Percentiles rank a stretch among this genome's conserved stretches.
Evolutionary conservation across 208 protist species (phyloP).

Genomic region (Phytomonas sp.): DNA sequence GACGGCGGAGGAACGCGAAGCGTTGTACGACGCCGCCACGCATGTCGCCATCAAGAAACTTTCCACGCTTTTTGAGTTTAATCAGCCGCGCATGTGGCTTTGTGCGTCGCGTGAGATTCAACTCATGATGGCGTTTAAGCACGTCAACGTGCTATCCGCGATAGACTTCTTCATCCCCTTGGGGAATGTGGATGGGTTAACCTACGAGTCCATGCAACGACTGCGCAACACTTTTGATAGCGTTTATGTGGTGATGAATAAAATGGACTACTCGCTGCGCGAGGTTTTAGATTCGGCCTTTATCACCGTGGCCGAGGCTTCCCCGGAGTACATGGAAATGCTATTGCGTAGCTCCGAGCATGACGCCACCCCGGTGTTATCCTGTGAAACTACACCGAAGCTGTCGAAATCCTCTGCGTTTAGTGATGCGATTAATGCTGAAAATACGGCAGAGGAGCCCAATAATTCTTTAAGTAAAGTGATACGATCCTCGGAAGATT

Average conservation of each 20-base stretch:
- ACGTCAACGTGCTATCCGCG: conserved; percentile 76
- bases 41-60: conserved; percentile 80
- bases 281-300: conserved; percentile 71
- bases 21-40: conserved; percentile 49
- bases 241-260: conserved; percentile 85
- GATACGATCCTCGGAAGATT: not conserved
- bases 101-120: conserved; percentile 78
- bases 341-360: not conserved
- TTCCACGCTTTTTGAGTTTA: conserved; percentile 58
- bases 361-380: not conserved
- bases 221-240: conserved; percentile 60
- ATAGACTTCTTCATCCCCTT: conserved; percentile 81
- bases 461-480: not conserved
- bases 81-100: conserved; percentile 79
- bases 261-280: conserved; percentile 81
- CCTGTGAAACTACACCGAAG: not conserved
- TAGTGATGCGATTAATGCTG: not conserved
- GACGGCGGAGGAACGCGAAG: conserved; percentile 29
- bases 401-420: not conserved
- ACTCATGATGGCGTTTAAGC: conserved; percentile 75
- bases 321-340: conserved; percentile 12
- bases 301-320: conserved; percentile 20
- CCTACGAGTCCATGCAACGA: conserved; percentile 47
- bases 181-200: conserved; percentile 59
- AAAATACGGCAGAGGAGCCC: not conserved